These are phyloP conservation scores for Mycena citricolor DNA, from an alignment of 1,284 basidiomycete species.

Conservation along the genomic window DNA sequence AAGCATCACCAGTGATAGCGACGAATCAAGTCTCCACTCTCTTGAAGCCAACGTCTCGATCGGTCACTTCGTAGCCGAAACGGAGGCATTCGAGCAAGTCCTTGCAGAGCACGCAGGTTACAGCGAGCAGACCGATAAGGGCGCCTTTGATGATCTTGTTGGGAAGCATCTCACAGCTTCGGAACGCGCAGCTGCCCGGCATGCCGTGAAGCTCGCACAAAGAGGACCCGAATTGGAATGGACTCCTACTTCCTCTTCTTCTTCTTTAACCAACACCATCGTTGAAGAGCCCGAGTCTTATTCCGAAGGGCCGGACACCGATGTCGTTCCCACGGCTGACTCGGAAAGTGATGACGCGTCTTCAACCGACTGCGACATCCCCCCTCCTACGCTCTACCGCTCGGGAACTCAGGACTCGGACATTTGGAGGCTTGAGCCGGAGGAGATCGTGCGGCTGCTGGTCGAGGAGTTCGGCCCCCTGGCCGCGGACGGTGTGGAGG, in stretches of 20 bases:
- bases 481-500: conserved; percentile 43
- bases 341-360: neutral
- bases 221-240: conserved; percentile 31
- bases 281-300: conserved; percentile 28
- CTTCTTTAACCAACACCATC: conserved; percentile 18
- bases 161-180: conserved; percentile 35
- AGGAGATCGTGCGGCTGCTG: conserved; percentile 41
- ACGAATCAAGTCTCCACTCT: conserved; percentile 14
- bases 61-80: conserved; percentile 37
- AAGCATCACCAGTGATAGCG: conserved; percentile 4
- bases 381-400: conserved; percentile 18
- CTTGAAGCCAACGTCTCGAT: conserved; percentile 23
- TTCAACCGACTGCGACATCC: conserved; percentile 3
- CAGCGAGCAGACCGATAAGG: conserved; percentile 20
- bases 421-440: conserved; percentile 34
- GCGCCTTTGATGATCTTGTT: conserved; percentile 42
- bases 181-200: conserved; percentile 35
- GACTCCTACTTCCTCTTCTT: too few species aligned
- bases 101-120: conserved; percentile 26
- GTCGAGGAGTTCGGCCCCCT: conserved; percentile 49
- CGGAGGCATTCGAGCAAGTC: conserved; percentile 37
- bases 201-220: conserved; percentile 38
- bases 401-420: conserved; percentile 26
- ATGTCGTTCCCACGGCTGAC: conserved; percentile 7
- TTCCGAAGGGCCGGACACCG: conserved; percentile 21